Percentiles rank a stretch among this genome's conserved stretches.
These are phyloP conservation scores for Cladosporium austrohemisphaericum DNA, from an alignment of 2,329 filamentous ascomycete genomes.

Conservation along the genomic window DNA sequence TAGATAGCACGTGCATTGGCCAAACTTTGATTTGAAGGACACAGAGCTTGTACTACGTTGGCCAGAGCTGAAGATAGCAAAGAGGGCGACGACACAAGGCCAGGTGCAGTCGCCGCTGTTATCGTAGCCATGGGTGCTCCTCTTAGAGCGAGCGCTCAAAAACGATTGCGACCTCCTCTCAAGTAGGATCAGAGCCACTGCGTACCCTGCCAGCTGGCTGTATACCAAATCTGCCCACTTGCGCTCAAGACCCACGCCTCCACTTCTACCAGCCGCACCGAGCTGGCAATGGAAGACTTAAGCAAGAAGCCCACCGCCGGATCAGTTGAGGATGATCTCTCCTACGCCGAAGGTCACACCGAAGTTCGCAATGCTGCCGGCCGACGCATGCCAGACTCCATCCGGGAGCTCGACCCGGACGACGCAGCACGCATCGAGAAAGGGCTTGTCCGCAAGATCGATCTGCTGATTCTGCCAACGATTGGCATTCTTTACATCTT, in stretches of 20 bases:
- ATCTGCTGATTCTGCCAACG: constrained; percentile 63
- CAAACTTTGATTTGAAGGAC: too few relatives aligned
- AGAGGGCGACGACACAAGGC: background rate
- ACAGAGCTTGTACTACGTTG: too few relatives aligned
- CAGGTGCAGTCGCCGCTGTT: background rate
- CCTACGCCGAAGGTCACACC: constrained; percentile 9
- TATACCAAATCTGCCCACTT: too few relatives aligned
- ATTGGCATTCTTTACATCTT: constrained; percentile 50
- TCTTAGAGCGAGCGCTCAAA: background rate
- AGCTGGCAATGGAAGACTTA: constrained; percentile 8
- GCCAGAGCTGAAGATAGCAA: background rate
- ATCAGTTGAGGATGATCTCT: constrained; percentile 6
- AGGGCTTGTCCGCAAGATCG: constrained; percentile 65
- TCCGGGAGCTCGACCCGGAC: background rate
- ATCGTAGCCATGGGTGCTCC: background rate
- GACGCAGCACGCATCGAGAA: constrained; percentile 39
- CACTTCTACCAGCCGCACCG: background rate
- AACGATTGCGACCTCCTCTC: background rate
- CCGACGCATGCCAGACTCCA: constrained; percentile 7
- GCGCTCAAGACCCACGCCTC: background rate
- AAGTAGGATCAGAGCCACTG: background rate
- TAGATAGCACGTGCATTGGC: too few relatives aligned
- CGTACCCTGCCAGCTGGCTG: background rate
- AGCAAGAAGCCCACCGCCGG: constrained; percentile 6
- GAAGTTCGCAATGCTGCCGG: constrained; percentile 16